A percentile compares a stretch with the other conserved stretches of the same genome.
phyloP scores from a whole-genome alignment of 257 asterid species.

The Ophiorrhiza pumila region DNA sequence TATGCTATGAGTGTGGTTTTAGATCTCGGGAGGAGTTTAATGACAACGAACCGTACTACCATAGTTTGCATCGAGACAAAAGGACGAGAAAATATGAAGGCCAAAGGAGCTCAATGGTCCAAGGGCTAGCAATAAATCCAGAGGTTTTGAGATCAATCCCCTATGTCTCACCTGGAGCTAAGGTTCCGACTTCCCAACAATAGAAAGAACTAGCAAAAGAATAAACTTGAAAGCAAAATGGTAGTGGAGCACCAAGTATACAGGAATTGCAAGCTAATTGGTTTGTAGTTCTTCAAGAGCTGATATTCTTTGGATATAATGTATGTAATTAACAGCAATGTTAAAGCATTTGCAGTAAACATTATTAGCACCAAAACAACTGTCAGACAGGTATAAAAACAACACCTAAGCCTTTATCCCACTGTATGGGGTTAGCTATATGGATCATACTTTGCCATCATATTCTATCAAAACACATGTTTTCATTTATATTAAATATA shows the following conservation, averaged over 20 bases:
- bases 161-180: neutral
- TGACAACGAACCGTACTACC: neutral
- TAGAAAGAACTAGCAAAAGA: neutral
- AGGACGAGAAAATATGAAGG: neutral
- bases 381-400: too few species aligned
- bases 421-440: too few species aligned
- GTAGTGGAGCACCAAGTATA: neutral
- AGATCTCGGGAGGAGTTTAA: neutral
- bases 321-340: neutral
- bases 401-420: too few species aligned
- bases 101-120: neutral
- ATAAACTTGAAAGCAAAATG: neutral
- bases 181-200: neutral
- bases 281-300: neutral
- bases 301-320: neutral
- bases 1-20: neutral
- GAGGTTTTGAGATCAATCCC: neutral
- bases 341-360: neutral
- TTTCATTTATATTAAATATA: too few species aligned
- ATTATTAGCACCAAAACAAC: neutral
- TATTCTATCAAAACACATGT: too few species aligned
- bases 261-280: neutral
- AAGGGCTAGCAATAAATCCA: neutral
- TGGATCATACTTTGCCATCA: too few species aligned
- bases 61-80: neutral